A percentile compares a stretch with the other conserved stretches of the same genome.
These are phyloP conservation scores for Auricularia sp. DNA, from an alignment of 768 basidiomycete genomes.

Conservation along the genomic window DNA sequence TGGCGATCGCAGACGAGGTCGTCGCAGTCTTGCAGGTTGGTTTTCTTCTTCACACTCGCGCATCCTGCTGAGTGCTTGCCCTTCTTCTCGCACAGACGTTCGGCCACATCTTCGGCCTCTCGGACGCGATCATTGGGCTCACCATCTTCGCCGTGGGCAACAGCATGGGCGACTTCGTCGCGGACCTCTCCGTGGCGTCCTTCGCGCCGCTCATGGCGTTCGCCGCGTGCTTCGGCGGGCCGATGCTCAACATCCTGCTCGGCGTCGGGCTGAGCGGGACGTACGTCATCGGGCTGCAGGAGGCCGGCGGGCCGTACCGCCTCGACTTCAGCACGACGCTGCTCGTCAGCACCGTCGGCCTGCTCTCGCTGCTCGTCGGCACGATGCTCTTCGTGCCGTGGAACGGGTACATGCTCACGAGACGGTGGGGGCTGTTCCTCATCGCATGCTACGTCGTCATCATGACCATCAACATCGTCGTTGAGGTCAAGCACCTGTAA, in stretches of 20 bases:
- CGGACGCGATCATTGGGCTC: slow-evolving; percentile 92
- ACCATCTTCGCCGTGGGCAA: slow-evolving; percentile 86
- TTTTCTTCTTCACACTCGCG: neutral
- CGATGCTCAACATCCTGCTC: slow-evolving; percentile 84
- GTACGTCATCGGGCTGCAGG: slow-evolving; percentile 61
- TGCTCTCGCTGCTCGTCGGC: slow-evolving; percentile 61
- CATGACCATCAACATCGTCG: slow-evolving; percentile 70
- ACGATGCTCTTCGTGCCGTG: slow-evolving; percentile 79
- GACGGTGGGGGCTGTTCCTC: slow-evolving; percentile 73
- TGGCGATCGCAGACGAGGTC: slow-evolving; percentile 95
- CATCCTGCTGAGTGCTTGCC: no score
- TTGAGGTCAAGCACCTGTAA: slow-evolving; percentile 44
- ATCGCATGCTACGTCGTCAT: slow-evolving; percentile 62
- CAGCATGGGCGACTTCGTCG: slow-evolving; percentile 91
- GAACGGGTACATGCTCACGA: slow-evolving; percentile 71
- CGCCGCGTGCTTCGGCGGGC: slow-evolving; percentile 88
- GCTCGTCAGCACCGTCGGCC: slow-evolving; percentile 70
- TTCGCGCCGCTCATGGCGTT: slow-evolving; percentile 93
- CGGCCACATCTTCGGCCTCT: slow-evolving; percentile 88
- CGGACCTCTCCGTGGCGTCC: slow-evolving; percentile 91
- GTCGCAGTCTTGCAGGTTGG: slow-evolving; percentile 79
- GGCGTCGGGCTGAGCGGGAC: slow-evolving; percentile 89
- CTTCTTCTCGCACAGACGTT: slow-evolving; percentile 48
- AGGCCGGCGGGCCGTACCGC: slow-evolving; percentile 41
- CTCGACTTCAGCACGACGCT: slow-evolving; percentile 76